phyloP scores from a whole-genome alignment of 441 rosid genomes.

The Populus hybrid region DNA sequence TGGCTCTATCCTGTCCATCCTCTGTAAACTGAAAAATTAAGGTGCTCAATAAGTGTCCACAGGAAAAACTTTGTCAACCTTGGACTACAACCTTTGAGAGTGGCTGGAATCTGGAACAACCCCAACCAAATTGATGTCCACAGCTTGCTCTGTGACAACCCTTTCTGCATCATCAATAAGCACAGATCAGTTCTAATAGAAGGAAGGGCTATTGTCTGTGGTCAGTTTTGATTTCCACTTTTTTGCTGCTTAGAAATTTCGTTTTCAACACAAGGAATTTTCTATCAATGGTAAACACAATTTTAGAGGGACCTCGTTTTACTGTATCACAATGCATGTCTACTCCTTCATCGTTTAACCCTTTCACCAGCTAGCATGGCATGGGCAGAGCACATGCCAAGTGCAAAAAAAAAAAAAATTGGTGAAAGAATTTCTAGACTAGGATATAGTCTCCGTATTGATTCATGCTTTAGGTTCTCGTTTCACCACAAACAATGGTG shows the following conservation, averaged over 20 bases:
- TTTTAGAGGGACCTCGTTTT: too few species aligned
- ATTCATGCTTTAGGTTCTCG: neutral
- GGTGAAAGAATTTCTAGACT: neutral
- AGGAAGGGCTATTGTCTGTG: neutral
- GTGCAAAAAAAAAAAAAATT: too few species aligned
- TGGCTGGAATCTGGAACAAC: neutral
- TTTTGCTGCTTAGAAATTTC: too few species aligned
- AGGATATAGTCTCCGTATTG: neutral
- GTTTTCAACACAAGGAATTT: too few species aligned
- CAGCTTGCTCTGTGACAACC: conserved; percentile 7
- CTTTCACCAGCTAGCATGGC: too few species aligned
- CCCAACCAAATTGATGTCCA: neutral
- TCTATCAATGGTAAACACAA: neutral
- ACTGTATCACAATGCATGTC: too few species aligned
- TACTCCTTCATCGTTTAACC: too few species aligned
- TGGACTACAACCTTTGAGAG: conserved; percentile 5
- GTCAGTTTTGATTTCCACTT: neutral
- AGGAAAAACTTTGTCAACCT: conserved; percentile 10
- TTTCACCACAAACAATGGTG: neutral
- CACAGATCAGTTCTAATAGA: neutral
- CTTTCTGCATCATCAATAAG: conserved; percentile 21
- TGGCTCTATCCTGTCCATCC: conserved; percentile 20
- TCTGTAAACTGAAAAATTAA: conserved; percentile 5
- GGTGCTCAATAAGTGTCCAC: neutral
- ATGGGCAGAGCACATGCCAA: too few species aligned